A percentile compares a stretch with the other conserved stretches of the same genome.
Evolutionary conservation across 169 alveolate species (phyloP).

Genomic region (Eimeria tenella): DNA sequence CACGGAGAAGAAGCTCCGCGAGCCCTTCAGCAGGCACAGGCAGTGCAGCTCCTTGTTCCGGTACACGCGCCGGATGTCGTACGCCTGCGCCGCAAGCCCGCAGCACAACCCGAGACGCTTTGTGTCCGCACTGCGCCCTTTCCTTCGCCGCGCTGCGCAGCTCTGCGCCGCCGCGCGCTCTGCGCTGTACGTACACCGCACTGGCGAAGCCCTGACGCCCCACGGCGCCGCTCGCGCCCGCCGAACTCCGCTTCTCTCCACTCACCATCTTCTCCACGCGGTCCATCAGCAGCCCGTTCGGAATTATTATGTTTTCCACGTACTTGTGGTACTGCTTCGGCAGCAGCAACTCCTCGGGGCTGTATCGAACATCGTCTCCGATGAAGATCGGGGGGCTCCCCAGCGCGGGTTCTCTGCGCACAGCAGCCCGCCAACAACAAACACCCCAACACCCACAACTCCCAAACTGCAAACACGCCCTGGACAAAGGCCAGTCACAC

Average conservation of each 20-base stretch:
- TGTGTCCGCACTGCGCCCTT: too few relatives aligned
- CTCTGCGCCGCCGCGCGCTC: too few relatives aligned
- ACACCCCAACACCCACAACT: too few relatives aligned
- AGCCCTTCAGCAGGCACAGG: conserved; percentile 86
- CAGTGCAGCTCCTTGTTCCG: conserved; percentile 83
- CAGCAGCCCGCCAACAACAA: too few relatives aligned
- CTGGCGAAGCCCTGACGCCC: too few relatives aligned
- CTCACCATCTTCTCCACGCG: conserved; percentile 82
- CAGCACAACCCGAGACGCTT: conserved; percentile 25
- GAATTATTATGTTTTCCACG: conserved; percentile 76
- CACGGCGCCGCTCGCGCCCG: too few relatives aligned
- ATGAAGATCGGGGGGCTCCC: conserved; percentile 73
- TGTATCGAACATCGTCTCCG: conserved; percentile 56
- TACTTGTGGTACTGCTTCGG: conserved; percentile 75
- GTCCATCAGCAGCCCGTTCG: conserved; percentile 82
- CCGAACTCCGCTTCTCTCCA: not conserved
- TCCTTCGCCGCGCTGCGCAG: too few relatives aligned
- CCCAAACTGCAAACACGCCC: too few relatives aligned
- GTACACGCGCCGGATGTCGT: conserved; percentile 81
- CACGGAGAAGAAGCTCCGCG: conserved; percentile 85
- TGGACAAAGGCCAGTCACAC: too few relatives aligned
- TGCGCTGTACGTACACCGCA: too few relatives aligned
- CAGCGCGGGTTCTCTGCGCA: conserved; percentile 1
- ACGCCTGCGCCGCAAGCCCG: too few relatives aligned
- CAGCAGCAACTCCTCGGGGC: conserved; percentile 54